phyloP scores from a whole-genome alignment of 257 asterid genomes.

The Handroanthus guayacan region DNA sequence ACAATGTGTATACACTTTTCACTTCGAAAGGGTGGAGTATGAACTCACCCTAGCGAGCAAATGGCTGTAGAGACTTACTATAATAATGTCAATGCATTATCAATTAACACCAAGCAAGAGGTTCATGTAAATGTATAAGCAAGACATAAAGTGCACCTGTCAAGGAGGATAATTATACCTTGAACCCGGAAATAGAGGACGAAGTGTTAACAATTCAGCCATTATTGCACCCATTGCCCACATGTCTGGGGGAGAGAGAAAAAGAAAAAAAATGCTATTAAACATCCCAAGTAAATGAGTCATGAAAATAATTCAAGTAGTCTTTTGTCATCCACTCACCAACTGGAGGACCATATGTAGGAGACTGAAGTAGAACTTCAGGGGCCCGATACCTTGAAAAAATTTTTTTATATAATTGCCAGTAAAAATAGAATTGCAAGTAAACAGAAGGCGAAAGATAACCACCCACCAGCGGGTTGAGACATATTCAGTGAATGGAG shows the following conservation, averaged over 20 bases:
- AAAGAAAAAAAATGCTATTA: not conserved
- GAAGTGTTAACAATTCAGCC: constrained; percentile 88
- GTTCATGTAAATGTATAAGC: not conserved
- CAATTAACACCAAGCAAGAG: not conserved
- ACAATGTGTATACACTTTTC: not conserved
- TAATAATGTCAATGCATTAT: not conserved
- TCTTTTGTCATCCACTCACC: constrained; percentile 56
- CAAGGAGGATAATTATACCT: constrained; percentile 51
- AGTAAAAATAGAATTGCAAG: not conserved
- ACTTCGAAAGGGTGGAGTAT: not conserved
- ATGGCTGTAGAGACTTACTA: not conserved
- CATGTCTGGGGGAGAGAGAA: constrained; percentile 63
- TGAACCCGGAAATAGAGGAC: constrained; percentile 93
- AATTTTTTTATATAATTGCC: constrained; percentile 4
- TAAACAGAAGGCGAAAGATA: constrained; percentile 20
- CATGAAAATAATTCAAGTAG: not conserved
- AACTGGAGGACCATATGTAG: constrained; percentile 84
- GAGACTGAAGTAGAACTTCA: constrained; percentile 93
- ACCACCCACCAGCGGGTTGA: constrained; percentile 93
- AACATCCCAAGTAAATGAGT: constrained; percentile 5
- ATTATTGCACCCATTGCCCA: constrained; percentile 99
- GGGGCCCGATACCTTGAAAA: constrained; percentile 96
- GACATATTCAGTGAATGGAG: constrained; percentile 95
- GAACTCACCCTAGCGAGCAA: not conserved
- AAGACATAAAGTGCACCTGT: not conserved